phyloP scores from a whole-genome alignment of 495 filamentous ascomycete species.

The Aspergillus sparsus region DNA sequence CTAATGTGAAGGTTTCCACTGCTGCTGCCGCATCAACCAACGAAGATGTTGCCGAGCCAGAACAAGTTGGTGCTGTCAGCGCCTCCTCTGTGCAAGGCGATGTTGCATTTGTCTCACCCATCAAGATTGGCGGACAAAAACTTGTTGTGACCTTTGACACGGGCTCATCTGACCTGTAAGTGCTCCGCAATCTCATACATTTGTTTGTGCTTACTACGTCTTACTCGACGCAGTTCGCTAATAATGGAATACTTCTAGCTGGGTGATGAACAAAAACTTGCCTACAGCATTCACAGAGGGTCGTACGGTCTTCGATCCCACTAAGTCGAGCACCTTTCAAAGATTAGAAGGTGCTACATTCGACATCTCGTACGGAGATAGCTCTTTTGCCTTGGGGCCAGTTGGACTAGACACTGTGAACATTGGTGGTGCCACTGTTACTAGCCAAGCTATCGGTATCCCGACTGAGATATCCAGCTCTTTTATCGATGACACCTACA shows the following conservation, averaged over 20 bases:
- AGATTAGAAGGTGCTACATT: slow-evolving; percentile 53
- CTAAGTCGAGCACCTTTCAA: slow-evolving; percentile 57
- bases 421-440: slow-evolving; percentile 70
- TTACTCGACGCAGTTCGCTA: not conserved
- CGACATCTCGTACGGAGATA: slow-evolving; percentile 75
- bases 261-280: slow-evolving; percentile 75
- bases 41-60: slow-evolving; percentile 26
- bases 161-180: slow-evolving; percentile 79
- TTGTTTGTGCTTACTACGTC: too few relatives aligned
- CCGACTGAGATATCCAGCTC: slow-evolving; percentile 62
- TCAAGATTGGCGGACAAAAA: slow-evolving; percentile 71
- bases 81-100: slow-evolving; percentile 63
- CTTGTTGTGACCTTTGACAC: slow-evolving; percentile 81
- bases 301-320: slow-evolving; percentile 64
- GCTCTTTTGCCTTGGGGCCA: slow-evolving; percentile 61
- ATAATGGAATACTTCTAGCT: slow-evolving; percentile 41
- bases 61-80: slow-evolving; percentile 56
- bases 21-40: slow-evolving; percentile 22
- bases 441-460: slow-evolving; percentile 69
- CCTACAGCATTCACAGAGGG: slow-evolving; percentile 41
- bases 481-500: slow-evolving; percentile 61
- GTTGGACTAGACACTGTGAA: slow-evolving; percentile 74
- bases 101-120: slow-evolving; percentile 69
- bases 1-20: slow-evolving; percentile 28
- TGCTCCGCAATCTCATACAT: too few relatives aligned